These are phyloP conservation scores for Plasmodium vinckei DNA, from an alignment of 169 alveolate genomes.

Conservation along the genomic window DNA sequence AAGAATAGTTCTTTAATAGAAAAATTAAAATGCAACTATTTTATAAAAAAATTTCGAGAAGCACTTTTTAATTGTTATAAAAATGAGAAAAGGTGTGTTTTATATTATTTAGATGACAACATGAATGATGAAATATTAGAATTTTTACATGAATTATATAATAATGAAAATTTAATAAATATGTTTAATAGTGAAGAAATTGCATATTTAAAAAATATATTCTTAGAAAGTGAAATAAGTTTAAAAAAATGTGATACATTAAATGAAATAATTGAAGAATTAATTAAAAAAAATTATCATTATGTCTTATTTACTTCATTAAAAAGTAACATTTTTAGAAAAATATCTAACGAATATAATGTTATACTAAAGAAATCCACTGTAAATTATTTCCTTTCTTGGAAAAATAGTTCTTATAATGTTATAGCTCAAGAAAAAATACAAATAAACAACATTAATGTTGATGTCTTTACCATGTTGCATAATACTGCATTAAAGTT, in stretches of 20 bases:
- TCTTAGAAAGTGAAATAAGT: slow-evolving; percentile 51
- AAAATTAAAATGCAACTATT: slow-evolving; percentile 64
- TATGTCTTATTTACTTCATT: slow-evolving; percentile 66
- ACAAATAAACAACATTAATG: slow-evolving; percentile 32
- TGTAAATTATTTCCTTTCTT: slow-evolving; percentile 61
- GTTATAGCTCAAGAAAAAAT: slow-evolving; percentile 62
- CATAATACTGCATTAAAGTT: slow-evolving; percentile 47
- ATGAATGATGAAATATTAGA: slow-evolving; percentile 71
- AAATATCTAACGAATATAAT: slow-evolving; percentile 62
- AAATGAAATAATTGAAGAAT: slow-evolving; percentile 50
- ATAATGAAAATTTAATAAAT: slow-evolving; percentile 62
- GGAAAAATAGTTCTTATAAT: slow-evolving; percentile 68
- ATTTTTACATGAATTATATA: slow-evolving; percentile 62
- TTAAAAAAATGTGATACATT: slow-evolving; percentile 46
- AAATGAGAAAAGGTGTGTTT: slow-evolving; percentile 71
- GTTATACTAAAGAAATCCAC: slow-evolving; percentile 62
- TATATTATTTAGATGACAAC: slow-evolving; percentile 65
- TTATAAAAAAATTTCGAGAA: slow-evolving; percentile 69
- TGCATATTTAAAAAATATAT: slow-evolving; percentile 62
- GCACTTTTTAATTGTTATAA: slow-evolving; percentile 75
- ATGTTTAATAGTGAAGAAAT: slow-evolving; percentile 74
- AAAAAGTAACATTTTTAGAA: slow-evolving; percentile 58
- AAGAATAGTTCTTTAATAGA: slow-evolving; percentile 34
- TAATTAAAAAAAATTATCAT: slow-evolving; percentile 70
- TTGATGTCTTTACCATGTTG: slow-evolving; percentile 51